Base-by-base conservation (phyloP, 257 asterid species). In the Capsicum baccatum region DNA sequence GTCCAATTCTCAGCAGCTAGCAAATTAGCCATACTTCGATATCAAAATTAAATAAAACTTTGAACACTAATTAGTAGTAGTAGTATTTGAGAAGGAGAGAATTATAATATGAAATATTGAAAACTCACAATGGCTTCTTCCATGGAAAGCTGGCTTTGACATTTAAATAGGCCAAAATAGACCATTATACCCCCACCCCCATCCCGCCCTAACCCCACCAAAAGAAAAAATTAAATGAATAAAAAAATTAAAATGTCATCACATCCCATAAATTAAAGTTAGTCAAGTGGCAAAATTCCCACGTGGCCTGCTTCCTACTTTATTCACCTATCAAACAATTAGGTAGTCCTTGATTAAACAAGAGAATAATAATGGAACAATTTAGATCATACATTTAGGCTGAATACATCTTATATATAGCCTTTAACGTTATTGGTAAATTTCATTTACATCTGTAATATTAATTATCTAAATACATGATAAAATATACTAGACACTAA, bases 241-340 rank as follows among this genome's bases (percentile, higher is more conserved):
- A 62, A 68, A 44, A 54, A 19, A 5, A 9, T 17, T 12, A 73
- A 47, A 26, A 14, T 39, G 55, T n/a, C 66, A 66, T 66, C 84
- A 79, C 16, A 9, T 64, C 69, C 83, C 68, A 48, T 19, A 84
- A 15, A 15, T 57, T 2, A 62, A 79, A 37, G 67, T 33, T 44
- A 82, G 85, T 70, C 21, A 83, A 69, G 81, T 78, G 79, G 89
- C 4, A 59, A 80, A 79, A 62, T 79, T 17, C 63, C 76, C 89
- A 86, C 74, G 87, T 81, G 82, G 82, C 35, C 35, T 69, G 74
- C 26, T 73, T 80, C 57, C 26, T 60, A 56, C 64, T 62, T 56
- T 76, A 79, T 57, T 63, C 47, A 57, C 85, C 15, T 50, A 80
- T 69, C 79, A 39, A 79, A 44, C 6, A 55, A 79, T 50, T 19